Conservation (phyloP, 805 yeast species). For the Saitoella complicata region DNA sequence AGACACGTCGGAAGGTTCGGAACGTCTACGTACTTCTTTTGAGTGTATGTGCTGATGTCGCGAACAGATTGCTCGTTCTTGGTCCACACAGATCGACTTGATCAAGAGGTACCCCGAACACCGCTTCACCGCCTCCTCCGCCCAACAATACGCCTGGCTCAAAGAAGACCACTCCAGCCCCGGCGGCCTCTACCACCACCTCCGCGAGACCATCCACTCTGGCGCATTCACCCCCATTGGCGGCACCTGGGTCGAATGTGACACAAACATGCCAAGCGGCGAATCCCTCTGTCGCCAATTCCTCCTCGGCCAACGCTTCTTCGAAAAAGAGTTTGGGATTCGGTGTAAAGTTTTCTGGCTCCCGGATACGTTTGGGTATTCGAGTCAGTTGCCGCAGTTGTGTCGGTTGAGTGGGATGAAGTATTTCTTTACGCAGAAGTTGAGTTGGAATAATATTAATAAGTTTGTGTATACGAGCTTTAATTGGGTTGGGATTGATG, state of each 20-base stretch:
- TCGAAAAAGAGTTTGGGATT: conserved; percentile 59
- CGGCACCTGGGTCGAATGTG: conserved; percentile 97
- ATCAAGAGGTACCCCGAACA: conserved; percentile 85
- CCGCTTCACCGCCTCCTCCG: conserved; percentile 87
- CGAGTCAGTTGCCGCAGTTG: conserved; percentile 87
- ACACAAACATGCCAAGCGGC: conserved; percentile 89
- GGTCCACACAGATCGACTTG: conserved; percentile 82
- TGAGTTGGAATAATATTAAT: conserved; percentile 93
- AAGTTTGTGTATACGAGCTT: conserved; percentile 78
- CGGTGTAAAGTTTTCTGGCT: conserved; percentile 76
- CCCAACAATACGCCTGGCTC: conserved; percentile 91
- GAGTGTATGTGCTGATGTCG: too few relatives aligned
- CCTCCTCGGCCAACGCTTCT: conserved; percentile 76
- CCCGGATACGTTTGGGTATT: conserved; percentile 94
- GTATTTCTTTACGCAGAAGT: conserved; percentile 77
- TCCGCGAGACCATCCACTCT: conserved; percentile 41
- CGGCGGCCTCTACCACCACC: conserved; percentile 39
- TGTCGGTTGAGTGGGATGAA: conserved; percentile 76
- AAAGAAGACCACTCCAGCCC: conserved; percentile 56
- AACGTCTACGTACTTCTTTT: neutral
- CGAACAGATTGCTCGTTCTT: conserved; percentile 58
- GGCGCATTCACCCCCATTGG: conserved; percentile 83
- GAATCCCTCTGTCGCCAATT: conserved; percentile 83
- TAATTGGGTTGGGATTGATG: conserved; percentile 91
- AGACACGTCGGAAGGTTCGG: conserved; percentile 66